Conservation (phyloP, 768 basidiomycete species). For the Lactarius hatsudake region DNA sequence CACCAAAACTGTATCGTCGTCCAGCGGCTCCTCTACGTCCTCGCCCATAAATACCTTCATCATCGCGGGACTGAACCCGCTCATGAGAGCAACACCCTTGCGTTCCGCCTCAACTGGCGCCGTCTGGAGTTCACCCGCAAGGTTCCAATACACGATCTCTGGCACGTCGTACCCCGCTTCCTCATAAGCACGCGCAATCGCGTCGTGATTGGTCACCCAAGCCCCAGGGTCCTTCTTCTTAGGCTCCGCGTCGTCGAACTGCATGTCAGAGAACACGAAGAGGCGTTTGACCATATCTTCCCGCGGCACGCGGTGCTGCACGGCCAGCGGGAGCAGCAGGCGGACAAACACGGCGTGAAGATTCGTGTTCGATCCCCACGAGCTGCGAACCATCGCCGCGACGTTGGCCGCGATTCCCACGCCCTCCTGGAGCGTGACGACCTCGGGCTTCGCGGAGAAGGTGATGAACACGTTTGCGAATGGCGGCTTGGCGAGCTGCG, state of each 20-base stretch:
- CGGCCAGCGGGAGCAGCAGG: constrained; percentile 60
- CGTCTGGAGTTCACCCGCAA: constrained; percentile 37
- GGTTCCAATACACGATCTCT: constrained; percentile 72
- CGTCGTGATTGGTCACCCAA: constrained; percentile 66
- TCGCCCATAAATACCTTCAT: constrained; percentile 72
- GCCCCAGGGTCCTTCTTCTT: constrained; percentile 1
- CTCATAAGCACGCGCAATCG: constrained; percentile 51
- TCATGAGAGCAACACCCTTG: constrained; percentile 66
- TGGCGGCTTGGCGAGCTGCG: constrained; percentile 59
- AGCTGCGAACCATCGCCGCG: constrained; percentile 34
- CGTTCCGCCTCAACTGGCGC: constrained; percentile 50
- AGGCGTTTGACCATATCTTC: constrained; percentile 76
- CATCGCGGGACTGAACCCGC: constrained; percentile 65
- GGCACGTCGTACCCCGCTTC: constrained; percentile 69
- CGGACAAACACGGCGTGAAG: constrained; percentile 58
- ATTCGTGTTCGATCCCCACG: constrained; percentile 62
- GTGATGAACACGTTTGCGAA: constrained; percentile 69
- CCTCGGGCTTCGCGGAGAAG: constrained; percentile 52
- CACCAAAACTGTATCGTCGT: constrained; percentile 30
- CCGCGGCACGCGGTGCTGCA: constrained; percentile 51
- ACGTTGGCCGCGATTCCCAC: constrained; percentile 41
- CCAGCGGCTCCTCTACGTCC: constrained; percentile 36
- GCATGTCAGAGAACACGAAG: constrained; percentile 80
- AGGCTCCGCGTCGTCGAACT: constrained; percentile 49
- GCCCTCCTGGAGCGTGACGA: constrained; percentile 48